Conservation (phyloP, 139 green algal genomes). For the Chlorella sorokiniana region DNA sequence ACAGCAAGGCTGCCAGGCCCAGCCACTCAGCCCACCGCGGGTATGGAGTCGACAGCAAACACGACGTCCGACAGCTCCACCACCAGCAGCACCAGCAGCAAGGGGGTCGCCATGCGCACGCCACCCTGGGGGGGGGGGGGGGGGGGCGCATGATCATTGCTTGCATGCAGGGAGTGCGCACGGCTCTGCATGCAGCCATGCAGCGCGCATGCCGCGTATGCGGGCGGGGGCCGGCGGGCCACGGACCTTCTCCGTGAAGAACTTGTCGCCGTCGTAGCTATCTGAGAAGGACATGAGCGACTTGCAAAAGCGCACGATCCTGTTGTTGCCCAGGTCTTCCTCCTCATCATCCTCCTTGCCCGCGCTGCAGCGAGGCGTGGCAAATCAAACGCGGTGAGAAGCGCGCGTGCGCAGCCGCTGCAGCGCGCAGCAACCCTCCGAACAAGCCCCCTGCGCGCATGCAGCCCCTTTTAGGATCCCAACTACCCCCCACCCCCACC, state of each 20-base stretch:
- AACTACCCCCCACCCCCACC: no score
- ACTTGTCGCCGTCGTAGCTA: constrained; percentile 89
- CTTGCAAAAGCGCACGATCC: constrained; percentile 81
- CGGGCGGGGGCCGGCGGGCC: no score
- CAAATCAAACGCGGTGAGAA: no score
- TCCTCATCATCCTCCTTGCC: constrained; percentile 71
- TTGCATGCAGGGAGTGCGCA: not conserved
- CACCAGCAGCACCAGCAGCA: constrained; percentile 91
- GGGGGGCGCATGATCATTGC: no score
- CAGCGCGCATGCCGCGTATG: not conserved
- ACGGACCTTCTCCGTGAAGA: constrained; percentile 76
- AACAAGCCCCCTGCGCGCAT: no score
- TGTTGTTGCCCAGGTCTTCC: constrained; percentile 77
- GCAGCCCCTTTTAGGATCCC: no score
- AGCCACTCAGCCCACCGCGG: constrained; percentile 65
- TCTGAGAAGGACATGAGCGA: constrained; percentile 68
- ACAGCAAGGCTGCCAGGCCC: no score
- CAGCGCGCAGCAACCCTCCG: not conserved
- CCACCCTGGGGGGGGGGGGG: constrained; percentile 38
- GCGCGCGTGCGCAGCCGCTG: not conserved
- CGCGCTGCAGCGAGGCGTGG: not conserved
- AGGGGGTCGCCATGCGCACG: constrained; percentile 76
- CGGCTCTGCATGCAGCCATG: not conserved
- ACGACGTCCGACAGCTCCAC: constrained; percentile 95
- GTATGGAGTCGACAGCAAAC: constrained; percentile 96